phyloP scores from a whole-genome alignment of 2,329 filamentous ascomycete genomes.

The Stagonosporopsis vannaccii region DNA sequence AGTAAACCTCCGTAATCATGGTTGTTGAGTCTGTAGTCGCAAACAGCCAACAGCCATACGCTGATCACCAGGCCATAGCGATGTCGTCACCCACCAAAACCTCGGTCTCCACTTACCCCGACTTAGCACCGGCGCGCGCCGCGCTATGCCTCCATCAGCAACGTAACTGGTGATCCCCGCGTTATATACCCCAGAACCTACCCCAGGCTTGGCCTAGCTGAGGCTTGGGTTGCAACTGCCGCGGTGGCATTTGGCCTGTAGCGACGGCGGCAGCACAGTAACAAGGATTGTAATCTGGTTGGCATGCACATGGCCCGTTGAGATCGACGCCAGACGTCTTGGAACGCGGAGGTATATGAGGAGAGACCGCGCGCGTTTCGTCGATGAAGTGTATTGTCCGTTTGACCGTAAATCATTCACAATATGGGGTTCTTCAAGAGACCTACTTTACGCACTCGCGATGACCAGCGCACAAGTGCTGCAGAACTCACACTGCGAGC shows the following conservation, averaged over 20 bases:
- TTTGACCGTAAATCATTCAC: not conserved
- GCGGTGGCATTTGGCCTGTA: conserved; percentile 15
- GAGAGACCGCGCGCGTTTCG: not conserved
- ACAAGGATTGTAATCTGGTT: conserved; percentile 12
- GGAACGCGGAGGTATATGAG: conserved; percentile 22
- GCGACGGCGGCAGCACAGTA: conserved; percentile 4
- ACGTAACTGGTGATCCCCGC: conserved; percentile 24
- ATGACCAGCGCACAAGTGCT: conserved; percentile 59
- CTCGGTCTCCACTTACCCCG: conserved; percentile 27
- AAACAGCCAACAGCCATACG: not conserved
- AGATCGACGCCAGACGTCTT: conserved; percentile 8
- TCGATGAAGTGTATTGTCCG: not conserved
- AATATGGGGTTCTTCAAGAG: conserved; percentile 44
- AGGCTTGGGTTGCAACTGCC: conserved; percentile 28
- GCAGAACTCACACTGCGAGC: conserved; percentile 71
- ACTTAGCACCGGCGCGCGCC: not conserved
- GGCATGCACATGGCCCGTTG: conserved; percentile 17
- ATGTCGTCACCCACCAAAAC: conserved; percentile 4
- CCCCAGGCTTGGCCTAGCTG: conserved; percentile 24
- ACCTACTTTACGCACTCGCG: conserved; percentile 39
- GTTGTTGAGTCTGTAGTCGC: not conserved
- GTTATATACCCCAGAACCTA: conserved; percentile 29
- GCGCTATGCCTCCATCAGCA: conserved; percentile 17
- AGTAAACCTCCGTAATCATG: not conserved
- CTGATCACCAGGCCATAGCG: not conserved